Percentiles rank a stretch among this genome's conserved stretches.
Evolutionary conservation across 2,329 filamentous ascomycete genomes (phyloP).

Genomic region (Alternaria brassicicola): DNA sequence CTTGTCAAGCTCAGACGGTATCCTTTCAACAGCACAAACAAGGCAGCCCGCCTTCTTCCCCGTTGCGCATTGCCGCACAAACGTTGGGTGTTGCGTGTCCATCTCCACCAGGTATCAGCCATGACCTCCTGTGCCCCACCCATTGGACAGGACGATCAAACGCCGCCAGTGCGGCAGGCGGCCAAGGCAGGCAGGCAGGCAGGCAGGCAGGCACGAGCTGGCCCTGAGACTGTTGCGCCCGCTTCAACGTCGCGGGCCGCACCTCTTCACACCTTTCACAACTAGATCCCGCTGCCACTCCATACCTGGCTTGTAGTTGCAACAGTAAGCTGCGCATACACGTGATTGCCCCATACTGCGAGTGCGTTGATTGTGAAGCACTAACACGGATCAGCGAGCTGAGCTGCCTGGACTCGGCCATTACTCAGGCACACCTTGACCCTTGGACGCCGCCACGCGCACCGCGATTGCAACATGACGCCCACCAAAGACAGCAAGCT

Average conservation of each 20-base stretch:
- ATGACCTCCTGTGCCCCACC: conserved; percentile 12
- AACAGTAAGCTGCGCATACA: not conserved
- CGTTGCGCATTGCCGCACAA: conserved; percentile 6
- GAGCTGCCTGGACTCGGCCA: conserved; percentile 11
- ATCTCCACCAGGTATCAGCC: conserved; percentile 1
- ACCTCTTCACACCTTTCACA: conserved; percentile 10
- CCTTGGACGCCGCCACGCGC: not conserved
- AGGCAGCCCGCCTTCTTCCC: not conserved
- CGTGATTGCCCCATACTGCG: not conserved
- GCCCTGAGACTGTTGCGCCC: conserved; percentile 18
- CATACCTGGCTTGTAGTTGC: not conserved
- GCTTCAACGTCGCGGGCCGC: conserved; percentile 25
- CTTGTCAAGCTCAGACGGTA: conserved; percentile 3
- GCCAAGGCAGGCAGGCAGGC: conserved; percentile 32
- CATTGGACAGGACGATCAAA: conserved; percentile 26
- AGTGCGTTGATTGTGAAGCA: not conserved
- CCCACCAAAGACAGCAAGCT: conserved; percentile 38
- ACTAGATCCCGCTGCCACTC: conserved; percentile 11
- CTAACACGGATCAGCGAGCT: conserved; percentile 26
- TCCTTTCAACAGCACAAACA: conserved; percentile 5
- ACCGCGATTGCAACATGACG: conserved; percentile 15
- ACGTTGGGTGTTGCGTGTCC: conserved; percentile 8
- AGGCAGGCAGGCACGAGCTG: conserved; percentile 27
- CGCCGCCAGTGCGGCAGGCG: conserved; percentile 30
- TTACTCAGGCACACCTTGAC: not conserved